phyloP scores from a whole-genome alignment of 164 flowering plant genomes.

The Pachysandra terminalis region DNA sequence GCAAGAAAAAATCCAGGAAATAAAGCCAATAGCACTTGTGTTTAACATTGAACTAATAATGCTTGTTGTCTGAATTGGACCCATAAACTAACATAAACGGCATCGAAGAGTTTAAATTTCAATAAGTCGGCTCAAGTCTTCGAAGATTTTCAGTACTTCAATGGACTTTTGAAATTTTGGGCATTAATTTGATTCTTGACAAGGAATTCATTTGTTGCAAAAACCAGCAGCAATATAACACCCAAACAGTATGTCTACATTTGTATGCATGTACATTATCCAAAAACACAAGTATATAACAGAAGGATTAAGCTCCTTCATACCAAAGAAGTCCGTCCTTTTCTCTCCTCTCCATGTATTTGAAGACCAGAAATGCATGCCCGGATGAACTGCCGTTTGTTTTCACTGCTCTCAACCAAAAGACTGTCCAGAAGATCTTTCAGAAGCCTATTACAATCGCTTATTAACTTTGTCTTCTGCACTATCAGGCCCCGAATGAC shows the following conservation, averaged over 20 bases:
- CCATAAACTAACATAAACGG: too few species aligned
- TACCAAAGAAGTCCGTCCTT: slow-evolving; percentile 87
- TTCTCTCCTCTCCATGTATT: slow-evolving; percentile 76
- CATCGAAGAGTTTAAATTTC: too few species aligned
- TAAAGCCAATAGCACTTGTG: too few species aligned
- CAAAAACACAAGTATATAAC: background rate
- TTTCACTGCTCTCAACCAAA: slow-evolving; percentile 91
- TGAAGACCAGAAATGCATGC: slow-evolving; percentile 90
- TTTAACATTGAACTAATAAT: background rate
- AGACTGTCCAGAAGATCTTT: slow-evolving; percentile 94
- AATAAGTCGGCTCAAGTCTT: background rate
- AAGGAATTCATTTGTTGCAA: background rate
- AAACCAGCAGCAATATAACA: background rate
- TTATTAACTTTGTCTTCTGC: slow-evolving; percentile 93
- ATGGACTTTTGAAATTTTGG: background rate
- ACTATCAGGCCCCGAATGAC: slow-evolving; percentile 91
- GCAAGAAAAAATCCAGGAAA: too few species aligned
- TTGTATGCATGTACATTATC: too few species aligned
- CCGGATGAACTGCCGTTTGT: slow-evolving; percentile 82
- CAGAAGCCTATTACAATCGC: slow-evolving; percentile 89
- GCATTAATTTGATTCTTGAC: background rate
- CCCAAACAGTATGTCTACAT: background rate
- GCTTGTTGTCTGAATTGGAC: background rate
- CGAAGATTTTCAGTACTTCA: background rate
- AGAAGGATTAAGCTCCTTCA: slow-evolving; percentile 5